Percentiles rank a stretch among this genome's conserved stretches.
These are phyloP conservation scores for Torulaspora gathmanii DNA, from an alignment of 805 yeast genomes.

Conservation along the genomic window DNA sequence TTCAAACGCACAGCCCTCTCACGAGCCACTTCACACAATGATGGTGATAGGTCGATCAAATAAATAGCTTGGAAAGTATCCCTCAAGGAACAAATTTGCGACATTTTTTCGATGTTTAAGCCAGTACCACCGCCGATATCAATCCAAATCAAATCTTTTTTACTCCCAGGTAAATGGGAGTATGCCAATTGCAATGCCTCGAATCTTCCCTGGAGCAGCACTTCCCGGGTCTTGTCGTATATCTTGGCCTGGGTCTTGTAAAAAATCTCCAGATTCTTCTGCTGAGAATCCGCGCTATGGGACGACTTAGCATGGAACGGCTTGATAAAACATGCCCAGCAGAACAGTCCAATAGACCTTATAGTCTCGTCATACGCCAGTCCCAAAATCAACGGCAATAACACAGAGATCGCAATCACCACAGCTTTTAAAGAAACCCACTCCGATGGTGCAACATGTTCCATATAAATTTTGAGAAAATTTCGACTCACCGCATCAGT, in stretches of 20 bases:
- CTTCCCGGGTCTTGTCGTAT: conserved; percentile 66
- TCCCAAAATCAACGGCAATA: not conserved
- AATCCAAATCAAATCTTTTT: conserved; percentile 48
- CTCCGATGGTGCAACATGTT: conserved; percentile 2
- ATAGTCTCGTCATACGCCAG: conserved; percentile 4
- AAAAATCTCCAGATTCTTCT: conserved; percentile 49
- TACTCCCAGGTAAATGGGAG: conserved; percentile 44
- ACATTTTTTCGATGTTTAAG: conserved; percentile 72
- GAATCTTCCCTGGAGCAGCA: conserved; percentile 66
- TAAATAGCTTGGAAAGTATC: conserved; percentile 59
- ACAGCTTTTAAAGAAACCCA: conserved; percentile 5
- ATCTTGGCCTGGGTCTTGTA: conserved; percentile 73
- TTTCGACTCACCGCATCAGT: conserved; percentile 3
- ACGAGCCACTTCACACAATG: conserved; percentile 67
- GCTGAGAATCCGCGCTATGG: conserved; percentile 25
- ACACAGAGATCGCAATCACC: not conserved
- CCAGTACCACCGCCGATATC: conserved; percentile 90
- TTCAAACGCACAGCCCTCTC: conserved; percentile 47
- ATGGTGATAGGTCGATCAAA: conserved; percentile 71
- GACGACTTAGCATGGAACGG: conserved; percentile 25
- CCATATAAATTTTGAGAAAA: conserved; percentile 6
- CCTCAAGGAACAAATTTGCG: conserved; percentile 37
- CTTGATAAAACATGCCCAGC: conserved; percentile 37
- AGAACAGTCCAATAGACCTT: conserved; percentile 15
- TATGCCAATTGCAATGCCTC: conserved; percentile 56